Evolutionary conservation across 441 rosid genomes (phyloP).

Genomic region (Gossypium gossypioides): DNA sequence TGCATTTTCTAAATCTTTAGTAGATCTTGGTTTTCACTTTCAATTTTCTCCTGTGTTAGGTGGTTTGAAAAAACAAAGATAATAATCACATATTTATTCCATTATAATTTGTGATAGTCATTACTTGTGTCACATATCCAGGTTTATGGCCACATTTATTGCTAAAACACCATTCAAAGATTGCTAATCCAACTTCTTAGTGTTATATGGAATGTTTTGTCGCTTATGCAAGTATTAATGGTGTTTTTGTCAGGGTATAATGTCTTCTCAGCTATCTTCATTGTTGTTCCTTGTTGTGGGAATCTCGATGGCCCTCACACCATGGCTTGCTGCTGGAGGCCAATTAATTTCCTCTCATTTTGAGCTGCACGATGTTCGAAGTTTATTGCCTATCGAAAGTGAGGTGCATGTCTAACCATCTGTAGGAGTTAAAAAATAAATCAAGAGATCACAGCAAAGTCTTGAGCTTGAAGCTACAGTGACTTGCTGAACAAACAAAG

Average conservation of each 20-base stretch:
- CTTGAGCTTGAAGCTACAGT: too few species aligned
- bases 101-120: background rate
- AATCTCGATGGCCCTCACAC: conserved; percentile 92
- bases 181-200: background rate
- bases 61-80: background rate
- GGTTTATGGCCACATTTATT: background rate
- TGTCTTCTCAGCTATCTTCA: conserved; percentile 86
- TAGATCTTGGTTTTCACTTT: background rate
- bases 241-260: conserved; percentile 58
- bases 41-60: background rate
- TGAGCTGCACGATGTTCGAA: conserved; percentile 85
- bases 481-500: too few species aligned
- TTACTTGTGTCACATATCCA: background rate
- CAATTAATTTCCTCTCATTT: conserved; percentile 86
- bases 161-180: too few species aligned
- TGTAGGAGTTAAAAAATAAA: too few species aligned
- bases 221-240: conserved; percentile 6
- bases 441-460: too few species aligned
- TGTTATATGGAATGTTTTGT: background rate
- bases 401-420: conserved; percentile 43
- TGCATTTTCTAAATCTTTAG: background rate
- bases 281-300: conserved; percentile 93
- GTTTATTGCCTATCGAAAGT: conserved; percentile 84
- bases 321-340: conserved; percentile 98
- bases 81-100: background rate